Conservation (phyloP, 495 filamentous ascomycete species). For the Lasiosphaeris hirsuta region DNA sequence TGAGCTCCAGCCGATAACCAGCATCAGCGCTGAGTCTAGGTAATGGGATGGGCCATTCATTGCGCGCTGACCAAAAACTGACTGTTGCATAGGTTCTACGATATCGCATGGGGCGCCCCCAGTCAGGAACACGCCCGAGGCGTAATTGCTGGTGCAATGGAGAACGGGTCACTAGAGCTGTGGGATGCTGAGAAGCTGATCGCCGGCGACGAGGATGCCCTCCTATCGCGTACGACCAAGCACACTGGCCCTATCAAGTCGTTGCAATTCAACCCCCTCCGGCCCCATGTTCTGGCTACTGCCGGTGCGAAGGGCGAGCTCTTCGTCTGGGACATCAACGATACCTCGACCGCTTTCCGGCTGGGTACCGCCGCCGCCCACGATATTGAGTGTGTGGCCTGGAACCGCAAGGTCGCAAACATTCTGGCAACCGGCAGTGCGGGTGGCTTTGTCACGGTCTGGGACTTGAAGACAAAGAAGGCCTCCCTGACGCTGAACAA, state of each 20-base stretch:
- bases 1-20: slow-evolving; percentile 82
- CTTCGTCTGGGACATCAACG: slow-evolving; percentile 90
- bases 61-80: not conserved
- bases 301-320: slow-evolving; percentile 94
- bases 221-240: slow-evolving; percentile 85
- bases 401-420: slow-evolving; percentile 97
- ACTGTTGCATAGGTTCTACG: slow-evolving; percentile 72
- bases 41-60: slow-evolving; percentile 34
- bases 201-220: slow-evolving; percentile 62
- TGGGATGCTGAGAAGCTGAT: slow-evolving; percentile 92
- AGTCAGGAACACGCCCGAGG: slow-evolving; percentile 72
- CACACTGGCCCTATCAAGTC: slow-evolving; percentile 92
- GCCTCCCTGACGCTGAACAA: slow-evolving; percentile 95
- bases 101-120: slow-evolving; percentile 87
- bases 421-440: slow-evolving; percentile 93
- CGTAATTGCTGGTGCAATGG: slow-evolving; percentile 90
- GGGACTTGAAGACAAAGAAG: slow-evolving; percentile 97
- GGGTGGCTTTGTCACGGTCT: slow-evolving; percentile 94
- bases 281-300: slow-evolving; percentile 86
- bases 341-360: slow-evolving; percentile 80
- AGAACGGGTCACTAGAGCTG: slow-evolving; percentile 92
- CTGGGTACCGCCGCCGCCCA: slow-evolving; percentile 89
- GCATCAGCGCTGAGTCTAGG: slow-evolving; percentile 86
- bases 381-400: slow-evolving; percentile 92
- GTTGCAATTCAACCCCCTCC: slow-evolving; percentile 95